A percentile compares a stretch with the other conserved stretches of the same genome.
phyloP scores from a whole-genome alignment of 202 grass and related monocot species.

The Zizania palustris region DNA sequence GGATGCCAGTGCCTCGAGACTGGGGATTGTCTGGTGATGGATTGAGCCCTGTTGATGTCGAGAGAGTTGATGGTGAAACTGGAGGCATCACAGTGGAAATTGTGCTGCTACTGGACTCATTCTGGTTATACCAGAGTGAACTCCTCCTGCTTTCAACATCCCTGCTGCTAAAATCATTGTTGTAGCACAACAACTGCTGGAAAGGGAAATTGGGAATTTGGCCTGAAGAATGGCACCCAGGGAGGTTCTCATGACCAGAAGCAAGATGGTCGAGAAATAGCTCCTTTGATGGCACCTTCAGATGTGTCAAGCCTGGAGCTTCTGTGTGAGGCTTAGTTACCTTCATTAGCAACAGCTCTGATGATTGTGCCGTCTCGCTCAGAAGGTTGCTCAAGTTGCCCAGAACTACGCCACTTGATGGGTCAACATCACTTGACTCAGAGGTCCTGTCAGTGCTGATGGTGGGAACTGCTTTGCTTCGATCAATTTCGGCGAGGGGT shows the following conservation, averaged over 20 bases:
- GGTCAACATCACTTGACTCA: slow-evolving; percentile 41
- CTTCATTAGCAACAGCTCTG: slow-evolving; percentile 33
- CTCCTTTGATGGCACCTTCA: slow-evolving; percentile 44
- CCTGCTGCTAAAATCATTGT: slow-evolving; percentile 36
- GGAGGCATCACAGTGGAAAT: slow-evolving; percentile 44
- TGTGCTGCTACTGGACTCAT: slow-evolving; percentile 43
- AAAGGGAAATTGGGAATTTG: slow-evolving; percentile 46
- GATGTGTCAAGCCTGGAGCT: slow-evolving; percentile 35
- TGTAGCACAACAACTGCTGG: slow-evolving; percentile 45
- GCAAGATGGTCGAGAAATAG: slow-evolving; percentile 49
- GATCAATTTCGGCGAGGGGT: slow-evolving; percentile 37
- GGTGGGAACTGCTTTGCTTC: slow-evolving; percentile 26
- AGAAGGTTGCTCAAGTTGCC: slow-evolving; percentile 41
- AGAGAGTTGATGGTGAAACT: slow-evolving; percentile 49
- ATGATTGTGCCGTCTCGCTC: slow-evolving; percentile 44
- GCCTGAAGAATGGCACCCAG: slow-evolving; percentile 30
- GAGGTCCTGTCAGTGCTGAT: slow-evolving; percentile 44
- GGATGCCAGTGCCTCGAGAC: slow-evolving; percentile 34
- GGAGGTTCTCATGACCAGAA: slow-evolving; percentile 41
- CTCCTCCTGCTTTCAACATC: slow-evolving; percentile 24
- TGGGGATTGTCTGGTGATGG: slow-evolving; percentile 43
- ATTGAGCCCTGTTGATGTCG: slow-evolving; percentile 45
- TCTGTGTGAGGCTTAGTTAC: slow-evolving; percentile 39
- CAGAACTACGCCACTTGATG: slow-evolving; percentile 32
- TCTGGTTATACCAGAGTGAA: slow-evolving; percentile 54